phyloP scores from a whole-genome alignment of 1,284 basidiomycete species.

The Tilletia walkeri region DNA sequence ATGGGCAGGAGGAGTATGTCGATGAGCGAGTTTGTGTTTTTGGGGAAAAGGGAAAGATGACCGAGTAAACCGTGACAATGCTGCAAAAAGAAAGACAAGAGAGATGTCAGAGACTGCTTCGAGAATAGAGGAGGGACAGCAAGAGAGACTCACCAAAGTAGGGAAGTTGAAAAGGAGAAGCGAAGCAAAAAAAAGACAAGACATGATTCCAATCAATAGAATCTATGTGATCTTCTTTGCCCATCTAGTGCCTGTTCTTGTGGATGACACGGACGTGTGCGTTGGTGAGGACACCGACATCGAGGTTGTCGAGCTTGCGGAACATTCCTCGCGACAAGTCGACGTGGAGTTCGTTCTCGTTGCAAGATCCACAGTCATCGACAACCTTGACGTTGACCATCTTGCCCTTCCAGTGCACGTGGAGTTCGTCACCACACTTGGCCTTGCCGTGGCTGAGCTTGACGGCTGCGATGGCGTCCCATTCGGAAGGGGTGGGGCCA shows the following conservation, averaged over 20 bases:
- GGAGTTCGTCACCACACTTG: constrained; percentile 14
- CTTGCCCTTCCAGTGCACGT: constrained; percentile 16
- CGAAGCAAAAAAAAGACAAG: no score
- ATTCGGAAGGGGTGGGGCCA: constrained; percentile 11
- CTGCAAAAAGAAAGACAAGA: no score
- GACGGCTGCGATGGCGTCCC: constrained; percentile 13
- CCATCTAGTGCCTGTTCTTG: not conserved
- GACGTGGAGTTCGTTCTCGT: not conserved
- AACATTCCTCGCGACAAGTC: constrained; percentile 17
- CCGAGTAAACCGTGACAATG: no score
- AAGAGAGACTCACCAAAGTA: no score
- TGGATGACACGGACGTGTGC: constrained; percentile 16
- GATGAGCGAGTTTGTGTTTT: no score
- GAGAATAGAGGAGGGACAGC: no score
- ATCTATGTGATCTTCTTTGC: no score
- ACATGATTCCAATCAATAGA: no score
- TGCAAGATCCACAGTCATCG: constrained; percentile 15
- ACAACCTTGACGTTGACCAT: constrained; percentile 12
- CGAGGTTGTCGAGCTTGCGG: constrained; percentile 16
- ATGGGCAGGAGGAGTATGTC: no score
- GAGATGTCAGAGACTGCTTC: no score
- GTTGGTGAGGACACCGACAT: constrained; percentile 8
- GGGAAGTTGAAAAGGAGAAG: no score
- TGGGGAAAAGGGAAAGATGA: no score
- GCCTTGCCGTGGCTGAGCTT: constrained; percentile 3